Conservation (phyloP, 1,284 basidiomycete genomes). For the Violaceomyces palustris region DNA sequence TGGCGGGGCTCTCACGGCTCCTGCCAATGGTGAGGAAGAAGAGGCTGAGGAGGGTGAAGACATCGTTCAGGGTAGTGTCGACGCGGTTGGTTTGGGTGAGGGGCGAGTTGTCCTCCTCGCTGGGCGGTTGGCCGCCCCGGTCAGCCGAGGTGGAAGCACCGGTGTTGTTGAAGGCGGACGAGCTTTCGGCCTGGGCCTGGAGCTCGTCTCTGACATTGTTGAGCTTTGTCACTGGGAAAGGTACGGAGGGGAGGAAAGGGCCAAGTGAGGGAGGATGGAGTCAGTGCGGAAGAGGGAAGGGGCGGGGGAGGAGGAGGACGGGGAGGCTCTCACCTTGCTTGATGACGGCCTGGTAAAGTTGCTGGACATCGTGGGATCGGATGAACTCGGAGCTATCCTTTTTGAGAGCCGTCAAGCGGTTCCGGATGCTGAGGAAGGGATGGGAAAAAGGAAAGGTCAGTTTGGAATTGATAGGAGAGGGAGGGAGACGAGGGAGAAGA, state of each 20-base stretch:
- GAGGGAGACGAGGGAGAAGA: constrained; percentile 55
- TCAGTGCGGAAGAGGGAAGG: background rate
- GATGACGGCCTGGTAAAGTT: constrained; percentile 86
- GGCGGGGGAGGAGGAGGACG: constrained; percentile 17
- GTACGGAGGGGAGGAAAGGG: background rate
- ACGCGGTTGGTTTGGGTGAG: constrained; percentile 43
- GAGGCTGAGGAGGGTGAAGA: constrained; percentile 50
- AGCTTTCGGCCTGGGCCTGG: constrained; percentile 19
- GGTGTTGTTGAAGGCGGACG: constrained; percentile 8
- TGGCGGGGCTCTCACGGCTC: constrained; percentile 47
- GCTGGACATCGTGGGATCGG: constrained; percentile 85
- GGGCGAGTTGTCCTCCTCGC: constrained; percentile 17
- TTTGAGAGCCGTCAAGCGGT: constrained; percentile 74
- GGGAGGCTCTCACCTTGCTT: constrained; percentile 75
- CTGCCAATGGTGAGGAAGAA: constrained; percentile 52
- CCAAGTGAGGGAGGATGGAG: constrained; percentile 17
- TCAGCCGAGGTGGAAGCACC: constrained; percentile 9
- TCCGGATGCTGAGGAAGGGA: constrained; percentile 68
- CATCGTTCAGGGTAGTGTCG: constrained; percentile 51
- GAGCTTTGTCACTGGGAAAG: constrained; percentile 67
- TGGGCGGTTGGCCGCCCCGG: background rate
- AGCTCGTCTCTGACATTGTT: constrained; percentile 77
- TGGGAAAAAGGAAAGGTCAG: background rate
- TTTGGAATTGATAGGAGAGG: too few relatives aligned
- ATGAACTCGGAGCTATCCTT: constrained; percentile 82